Evolutionary conservation across 495 filamentous ascomycete genomes (phyloP).

Genomic region (Bombardia bombarda): DNA sequence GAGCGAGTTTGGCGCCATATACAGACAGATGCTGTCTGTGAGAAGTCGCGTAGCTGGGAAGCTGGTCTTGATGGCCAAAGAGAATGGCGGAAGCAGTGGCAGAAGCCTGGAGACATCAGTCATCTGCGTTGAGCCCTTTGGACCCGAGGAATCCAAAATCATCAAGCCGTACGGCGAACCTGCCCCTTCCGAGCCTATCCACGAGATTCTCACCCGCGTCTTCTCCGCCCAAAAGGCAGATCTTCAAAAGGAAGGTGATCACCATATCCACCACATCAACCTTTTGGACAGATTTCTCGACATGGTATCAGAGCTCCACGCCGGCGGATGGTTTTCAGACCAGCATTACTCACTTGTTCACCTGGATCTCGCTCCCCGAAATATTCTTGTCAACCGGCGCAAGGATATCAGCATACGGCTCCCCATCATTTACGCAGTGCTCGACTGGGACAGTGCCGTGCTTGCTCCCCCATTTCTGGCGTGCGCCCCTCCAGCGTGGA

Average conservation of each 20-base stretch:
- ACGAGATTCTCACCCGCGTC: neutral
- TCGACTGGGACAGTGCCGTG: conserved; percentile 3
- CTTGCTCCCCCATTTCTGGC: conserved; percentile 4
- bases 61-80: no score
- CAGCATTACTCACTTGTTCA: neutral
- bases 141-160: no score
- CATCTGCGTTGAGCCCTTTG: no score
- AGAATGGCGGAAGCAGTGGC: no score
- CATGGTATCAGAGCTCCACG: neutral
- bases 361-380: neutral
- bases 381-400: neutral
- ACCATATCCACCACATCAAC: neutral
- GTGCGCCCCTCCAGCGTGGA: neutral
- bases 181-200: neutral
- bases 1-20: neutral
- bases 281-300: neutral
- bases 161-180: neutral
- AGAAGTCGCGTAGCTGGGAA: neutral
- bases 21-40: neutral
- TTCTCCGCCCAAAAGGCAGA: neutral
- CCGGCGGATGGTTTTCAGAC: neutral
- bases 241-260: neutral
- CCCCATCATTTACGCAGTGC: neutral
- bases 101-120: no score
- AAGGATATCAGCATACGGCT: neutral